phyloP scores from a whole-genome alignment of 345 rosid species.

The Isatis tinctoria region DNA sequence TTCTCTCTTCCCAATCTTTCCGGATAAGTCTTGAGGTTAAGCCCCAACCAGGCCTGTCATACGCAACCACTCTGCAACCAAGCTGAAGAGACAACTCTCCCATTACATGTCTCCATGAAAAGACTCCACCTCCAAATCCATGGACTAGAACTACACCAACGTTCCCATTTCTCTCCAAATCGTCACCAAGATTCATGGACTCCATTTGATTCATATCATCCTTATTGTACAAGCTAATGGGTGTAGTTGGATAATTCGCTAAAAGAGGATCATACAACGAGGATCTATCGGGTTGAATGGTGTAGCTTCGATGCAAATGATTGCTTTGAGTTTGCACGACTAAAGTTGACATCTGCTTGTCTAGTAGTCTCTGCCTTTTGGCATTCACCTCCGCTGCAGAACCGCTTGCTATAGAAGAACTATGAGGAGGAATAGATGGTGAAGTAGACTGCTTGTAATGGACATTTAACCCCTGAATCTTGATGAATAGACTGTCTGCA shows the following conservation, averaged over 20 bases:
- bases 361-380: conserved; percentile 51
- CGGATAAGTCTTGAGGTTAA: conserved; percentile 64
- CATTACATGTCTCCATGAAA: conserved; percentile 96
- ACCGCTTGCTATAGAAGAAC: conserved; percentile 26
- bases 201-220: conserved; percentile 26
- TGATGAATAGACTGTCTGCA: conserved; percentile 68
- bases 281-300: conserved; percentile 66
- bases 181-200: conserved; percentile 27
- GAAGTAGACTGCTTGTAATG: conserved; percentile 74
- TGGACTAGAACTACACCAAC: conserved; percentile 73
- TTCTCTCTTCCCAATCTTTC: conserved; percentile 75
- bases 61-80: conserved; percentile 71
- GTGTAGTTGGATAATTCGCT: conserved; percentile 48
- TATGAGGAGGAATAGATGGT: conserved; percentile 37
- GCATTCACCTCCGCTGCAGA: conserved; percentile 40
- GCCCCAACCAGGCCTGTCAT: conserved; percentile 99
- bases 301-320: conserved; percentile 71
- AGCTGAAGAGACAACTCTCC: conserved; percentile 59
- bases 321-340: conserved; percentile 40
- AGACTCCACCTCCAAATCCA: conserved; percentile 97
- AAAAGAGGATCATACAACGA: conserved; percentile 71
- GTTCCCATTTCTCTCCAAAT: conserved; percentile 39
- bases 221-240: conserved; percentile 42
- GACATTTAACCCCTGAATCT: conserved; percentile 56
- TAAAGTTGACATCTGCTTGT: conserved; percentile 49